phyloP scores from a whole-genome alignment of 768 basidiomycete genomes.

The Pulveroboletus sp. region DNA sequence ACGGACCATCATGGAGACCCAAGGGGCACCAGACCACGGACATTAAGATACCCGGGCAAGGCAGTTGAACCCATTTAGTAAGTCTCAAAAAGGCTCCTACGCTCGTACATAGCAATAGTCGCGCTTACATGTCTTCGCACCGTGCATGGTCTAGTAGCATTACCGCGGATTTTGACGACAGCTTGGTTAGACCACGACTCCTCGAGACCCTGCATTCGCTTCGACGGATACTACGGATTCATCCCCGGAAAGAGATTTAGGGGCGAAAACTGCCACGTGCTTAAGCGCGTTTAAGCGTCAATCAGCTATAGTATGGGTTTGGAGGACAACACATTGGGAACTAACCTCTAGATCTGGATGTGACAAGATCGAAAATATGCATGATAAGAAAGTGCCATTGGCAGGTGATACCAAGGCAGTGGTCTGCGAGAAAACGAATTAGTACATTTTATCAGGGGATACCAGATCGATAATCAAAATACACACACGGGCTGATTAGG shows the following conservation, averaged over 20 bases:
- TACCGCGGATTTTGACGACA: background rate
- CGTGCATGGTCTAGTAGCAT: background rate
- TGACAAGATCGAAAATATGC: background rate
- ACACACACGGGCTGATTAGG: slow-evolving; percentile 2
- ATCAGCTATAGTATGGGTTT: background rate
- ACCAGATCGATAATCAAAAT: background rate
- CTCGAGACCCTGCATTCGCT: background rate
- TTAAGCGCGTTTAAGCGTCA: background rate
- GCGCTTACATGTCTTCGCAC: background rate
- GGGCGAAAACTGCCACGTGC: background rate
- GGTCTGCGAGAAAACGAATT: background rate
- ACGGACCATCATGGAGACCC: background rate
- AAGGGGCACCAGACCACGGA: background rate
- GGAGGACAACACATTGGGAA: background rate
- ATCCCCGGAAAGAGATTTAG: background rate
- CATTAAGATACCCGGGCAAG: background rate
- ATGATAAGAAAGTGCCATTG: background rate
- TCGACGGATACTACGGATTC: background rate
- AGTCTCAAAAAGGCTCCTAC: background rate
- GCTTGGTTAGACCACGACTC: background rate
- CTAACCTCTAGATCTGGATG: background rate
- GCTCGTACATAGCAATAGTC: background rate
- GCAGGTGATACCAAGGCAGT: background rate
- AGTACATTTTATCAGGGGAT: background rate
- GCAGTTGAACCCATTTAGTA: background rate